Evolutionary conservation across 495 filamentous ascomycete genomes (phyloP), one percentile per base, ranked within the genome.

Genomic region (Amniculicola lignicola): DNA sequence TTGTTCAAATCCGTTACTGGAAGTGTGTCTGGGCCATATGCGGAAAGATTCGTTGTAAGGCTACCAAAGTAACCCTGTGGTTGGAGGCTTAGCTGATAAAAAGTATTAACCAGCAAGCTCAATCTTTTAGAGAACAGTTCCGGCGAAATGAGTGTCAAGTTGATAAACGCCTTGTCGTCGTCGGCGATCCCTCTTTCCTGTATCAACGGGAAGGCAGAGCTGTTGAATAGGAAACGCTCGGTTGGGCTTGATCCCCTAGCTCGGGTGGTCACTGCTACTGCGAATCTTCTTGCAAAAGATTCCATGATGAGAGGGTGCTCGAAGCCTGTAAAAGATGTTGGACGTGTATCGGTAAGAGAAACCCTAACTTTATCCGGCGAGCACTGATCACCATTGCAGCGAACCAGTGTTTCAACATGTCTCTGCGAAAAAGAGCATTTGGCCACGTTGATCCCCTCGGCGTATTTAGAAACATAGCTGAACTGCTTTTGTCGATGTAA

Each of bases 1-100:
- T n/a, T 40, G 27, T 61, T 40, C 4, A 61, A 23, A 42, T 65
- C 52, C 5, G 42, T 51, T 0, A 38, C 28, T 31, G 64, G 57
- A 24, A 55, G 4, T n/a, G 55, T 66, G 37, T 59, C 60, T 10
- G 56, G 63, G 37, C 63, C 55, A 19, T 66, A 66, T 9, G 48
- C 24, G 1, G 63, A 55, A 4, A 66, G 38, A 29, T 66, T 56
- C 15, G 19, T 19, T 2, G 54, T 37, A n/a, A 60, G 39, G 18
- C 36, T 29, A 9, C 55, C 59, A 15, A 40, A 28, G 29, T 57
- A 60, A 5, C 25, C 55, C 18, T 27, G 51, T 23, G 64, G 51
- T 15, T 36, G 31, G 2, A 54, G 19, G 16, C 27, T 53, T 4
- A 58, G 5, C 36, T 67, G 60, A 33, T 50, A 67, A 45, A 46